Evolutionary conservation across 2,329 filamentous ascomycete genomes (phyloP).

Genomic region (Cladosporium sp.): DNA sequence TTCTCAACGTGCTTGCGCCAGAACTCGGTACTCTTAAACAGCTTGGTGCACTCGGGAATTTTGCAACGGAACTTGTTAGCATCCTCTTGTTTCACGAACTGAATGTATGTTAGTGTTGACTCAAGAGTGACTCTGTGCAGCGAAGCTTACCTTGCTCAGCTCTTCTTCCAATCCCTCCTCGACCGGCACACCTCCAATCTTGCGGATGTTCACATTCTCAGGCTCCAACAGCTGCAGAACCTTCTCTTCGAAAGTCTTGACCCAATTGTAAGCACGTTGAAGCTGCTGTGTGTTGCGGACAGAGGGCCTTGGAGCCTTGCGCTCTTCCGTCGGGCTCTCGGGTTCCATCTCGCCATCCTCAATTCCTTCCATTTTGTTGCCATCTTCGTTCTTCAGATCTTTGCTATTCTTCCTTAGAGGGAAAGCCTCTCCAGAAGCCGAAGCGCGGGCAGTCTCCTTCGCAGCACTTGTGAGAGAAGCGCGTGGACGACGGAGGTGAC

Average conservation of each 20-base stretch:
- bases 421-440: slow-evolving; percentile 78
- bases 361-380: slow-evolving; percentile 51
- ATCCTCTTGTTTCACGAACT: slow-evolving; percentile 91
- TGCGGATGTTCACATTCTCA: slow-evolving; percentile 80
- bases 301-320: slow-evolving; percentile 58
- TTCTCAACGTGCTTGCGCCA: slow-evolving; percentile 99
- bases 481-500: slow-evolving; percentile 89
- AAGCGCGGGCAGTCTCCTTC: slow-evolving; percentile 81
- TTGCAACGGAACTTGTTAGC: slow-evolving; percentile 97
- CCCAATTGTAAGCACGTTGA: slow-evolving; percentile 96
- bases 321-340: slow-evolving; percentile 61
- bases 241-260: slow-evolving; percentile 98
- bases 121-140: neutral
- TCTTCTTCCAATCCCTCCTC: slow-evolving; percentile 89
- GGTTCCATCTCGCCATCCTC: slow-evolving; percentile 41
- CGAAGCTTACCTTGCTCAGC: slow-evolving; percentile 59
- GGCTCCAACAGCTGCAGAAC: slow-evolving; percentile 89
- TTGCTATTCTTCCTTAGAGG: slow-evolving; percentile 61
- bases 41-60: slow-evolving; percentile 90
- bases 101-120: slow-evolving; percentile 10
- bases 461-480: slow-evolving; percentile 80
- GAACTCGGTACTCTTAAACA: slow-evolving; percentile 96
- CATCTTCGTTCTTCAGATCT: slow-evolving; percentile 57
- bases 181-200: slow-evolving; percentile 82
- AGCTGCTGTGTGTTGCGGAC: slow-evolving; percentile 88